A percentile compares a stretch with the other conserved stretches of the same genome.
phyloP scores from a whole-genome alignment of 768 basidiomycete species.

The Mycena indigotica region DNA sequence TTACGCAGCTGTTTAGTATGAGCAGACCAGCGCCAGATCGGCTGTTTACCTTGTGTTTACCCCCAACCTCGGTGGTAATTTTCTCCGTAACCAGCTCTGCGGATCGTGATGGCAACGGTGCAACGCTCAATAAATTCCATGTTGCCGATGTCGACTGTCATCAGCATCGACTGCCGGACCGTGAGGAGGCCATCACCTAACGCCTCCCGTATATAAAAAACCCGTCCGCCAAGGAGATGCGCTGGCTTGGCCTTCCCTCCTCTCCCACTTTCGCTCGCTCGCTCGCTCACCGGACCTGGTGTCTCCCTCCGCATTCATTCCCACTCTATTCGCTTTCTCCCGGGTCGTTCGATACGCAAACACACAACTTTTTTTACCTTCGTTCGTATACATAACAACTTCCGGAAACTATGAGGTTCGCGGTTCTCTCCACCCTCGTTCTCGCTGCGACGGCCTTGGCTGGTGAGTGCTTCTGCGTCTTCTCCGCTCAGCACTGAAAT shows the following conservation, averaged over 20 bases:
- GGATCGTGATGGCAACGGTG: too few species aligned
- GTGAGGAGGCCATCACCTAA: too few species aligned
- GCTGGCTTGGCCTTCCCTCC: background rate
- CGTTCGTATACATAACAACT: background rate
- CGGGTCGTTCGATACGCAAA: background rate
- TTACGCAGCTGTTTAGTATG: too few species aligned
- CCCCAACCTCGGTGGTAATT: too few species aligned
- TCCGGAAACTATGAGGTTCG: background rate
- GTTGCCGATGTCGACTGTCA: too few species aligned
- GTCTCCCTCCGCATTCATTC: background rate
- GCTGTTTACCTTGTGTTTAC: too few species aligned
- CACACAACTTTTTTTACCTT: background rate
- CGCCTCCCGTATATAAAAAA: too few species aligned
- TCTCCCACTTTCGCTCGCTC: background rate
- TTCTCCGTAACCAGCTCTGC: too few species aligned
- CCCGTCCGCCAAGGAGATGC: too few species aligned
- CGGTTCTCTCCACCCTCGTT: background rate
- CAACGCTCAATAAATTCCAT: too few species aligned
- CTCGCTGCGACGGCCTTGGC: background rate
- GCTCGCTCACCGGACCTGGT: background rate
- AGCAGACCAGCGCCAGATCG: too few species aligned
- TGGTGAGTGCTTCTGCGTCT: background rate
- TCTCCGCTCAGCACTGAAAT: background rate
- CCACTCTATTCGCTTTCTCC: background rate
- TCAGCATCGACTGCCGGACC: too few species aligned